Base-by-base conservation (phyloP, 768 basidiomycete species). In the Hydnomerulius pinastri region DNA sequence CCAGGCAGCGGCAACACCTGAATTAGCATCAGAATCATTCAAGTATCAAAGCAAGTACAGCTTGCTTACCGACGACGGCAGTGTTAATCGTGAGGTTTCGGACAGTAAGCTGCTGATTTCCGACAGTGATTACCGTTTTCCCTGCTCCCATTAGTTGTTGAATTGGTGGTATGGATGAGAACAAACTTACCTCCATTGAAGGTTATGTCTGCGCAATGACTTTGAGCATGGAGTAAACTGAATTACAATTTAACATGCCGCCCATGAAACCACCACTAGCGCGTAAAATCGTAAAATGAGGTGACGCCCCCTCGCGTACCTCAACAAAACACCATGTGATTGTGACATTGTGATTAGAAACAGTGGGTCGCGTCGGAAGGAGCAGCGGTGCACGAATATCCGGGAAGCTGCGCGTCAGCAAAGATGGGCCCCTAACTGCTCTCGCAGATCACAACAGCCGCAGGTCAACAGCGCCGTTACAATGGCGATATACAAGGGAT, bases 81-180 rank as follows among this genome's bases (percentile, higher is more conserved):
- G 79, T 75, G 58, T 77, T 78, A 37, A 81, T 65, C 13, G 77
- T 81, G 51, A 86, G 64, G 58, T 86, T 86, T 23, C 85, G 78
- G n/a, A 86, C 82, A 7, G 85, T 85, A 56, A 86, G 87, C 78
- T 91, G 90, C 68, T 92, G 90, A 57, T 90, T 91, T 41, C 90
- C 89, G 43, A 86, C 85, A 76, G 78, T 81, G 51, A 91, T 84
- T 4, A 85, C 89, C 55, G 71, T 82, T 69, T 80, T 83, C n/a
- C 87, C 86, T 66, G 30, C 35, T 13, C 38, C 33, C 12, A 46
- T 57, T 8, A 45, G 43, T 25, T 12, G 13, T 37, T 11, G n/a
- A n/a, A n/a, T 29, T 37, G 32, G 46, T 33, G 46, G n/a, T 36
- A 45, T 25, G 27, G 3, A 50, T 4, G 1, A 45, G 29, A 13